Evolutionary conservation across 176 grass and related monocot genomes (phyloP).

Genomic region (Poa pratensis): DNA sequence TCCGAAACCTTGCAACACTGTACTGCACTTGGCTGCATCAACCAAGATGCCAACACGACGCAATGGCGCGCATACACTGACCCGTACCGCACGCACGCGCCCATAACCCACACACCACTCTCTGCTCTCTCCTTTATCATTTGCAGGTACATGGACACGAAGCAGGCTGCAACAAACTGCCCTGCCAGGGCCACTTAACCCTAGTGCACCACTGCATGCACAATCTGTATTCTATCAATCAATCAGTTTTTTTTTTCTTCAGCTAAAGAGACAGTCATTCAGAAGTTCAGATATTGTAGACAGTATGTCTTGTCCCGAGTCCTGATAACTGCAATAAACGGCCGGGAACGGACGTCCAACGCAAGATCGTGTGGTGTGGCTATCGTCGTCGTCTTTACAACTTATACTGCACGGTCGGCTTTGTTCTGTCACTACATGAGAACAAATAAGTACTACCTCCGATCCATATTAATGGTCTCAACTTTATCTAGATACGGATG

Average conservation of each 20-base stretch:
- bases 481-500: too few relatives aligned
- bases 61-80: constrained; percentile 3
- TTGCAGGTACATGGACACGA: constrained; percentile 18
- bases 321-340: not conserved
- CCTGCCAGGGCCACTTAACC: constrained; percentile 12
- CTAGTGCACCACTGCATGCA: too few relatives aligned
- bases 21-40: too few relatives aligned
- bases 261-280: too few relatives aligned
- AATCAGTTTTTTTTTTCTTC: too few relatives aligned
- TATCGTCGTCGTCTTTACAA: not conserved
- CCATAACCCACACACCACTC: not conserved
- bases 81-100: not conserved
- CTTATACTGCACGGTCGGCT: not conserved
- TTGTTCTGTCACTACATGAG: not conserved
- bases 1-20: too few relatives aligned
- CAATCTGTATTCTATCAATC: too few relatives aligned
- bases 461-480: too few relatives aligned
- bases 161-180: constrained; percentile 1
- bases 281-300: too few relatives aligned
- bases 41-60: not conserved
- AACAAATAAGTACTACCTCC: too few relatives aligned
- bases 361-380: not conserved
- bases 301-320: not conserved
- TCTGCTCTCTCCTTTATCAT: not conserved
- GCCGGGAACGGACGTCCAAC: not conserved